Percentiles rank a stretch among this genome's conserved stretches.
Evolutionary conservation across 371 early-diverging fungal species (phyloP).

Genomic region (Blakeslea trispora): DNA sequence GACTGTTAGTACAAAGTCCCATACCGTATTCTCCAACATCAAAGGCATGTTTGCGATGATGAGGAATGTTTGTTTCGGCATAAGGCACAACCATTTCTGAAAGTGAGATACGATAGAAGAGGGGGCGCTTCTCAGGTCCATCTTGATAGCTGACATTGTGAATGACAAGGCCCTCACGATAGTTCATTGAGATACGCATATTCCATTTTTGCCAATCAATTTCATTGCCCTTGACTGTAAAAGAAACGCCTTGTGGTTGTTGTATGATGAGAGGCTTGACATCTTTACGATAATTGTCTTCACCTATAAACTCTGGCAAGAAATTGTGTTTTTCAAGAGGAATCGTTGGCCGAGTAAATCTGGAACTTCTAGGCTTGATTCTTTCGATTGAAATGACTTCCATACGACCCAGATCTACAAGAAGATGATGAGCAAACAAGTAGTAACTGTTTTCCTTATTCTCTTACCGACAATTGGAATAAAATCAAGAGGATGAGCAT

Average conservation of each 20-base stretch:
- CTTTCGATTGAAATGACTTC: constrained; percentile 49
- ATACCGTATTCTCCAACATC: constrained; percentile 59
- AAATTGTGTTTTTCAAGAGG: constrained; percentile 51
- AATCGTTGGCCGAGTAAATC: constrained; percentile 51
- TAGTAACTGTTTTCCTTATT: background rate
- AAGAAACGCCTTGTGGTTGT: constrained; percentile 58
- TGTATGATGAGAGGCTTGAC: constrained; percentile 56
- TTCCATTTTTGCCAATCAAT: constrained; percentile 65
- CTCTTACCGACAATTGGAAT: constrained; percentile 52
- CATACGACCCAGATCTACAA: constrained; percentile 43
- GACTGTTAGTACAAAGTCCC: constrained; percentile 53
- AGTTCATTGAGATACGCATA: constrained; percentile 57
- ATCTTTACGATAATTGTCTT: constrained; percentile 49
- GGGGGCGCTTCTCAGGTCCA: constrained; percentile 45
- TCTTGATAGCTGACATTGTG: constrained; percentile 56
- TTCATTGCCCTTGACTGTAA: constrained; percentile 50
- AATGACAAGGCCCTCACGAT: constrained; percentile 58
- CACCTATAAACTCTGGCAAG: constrained; percentile 53
- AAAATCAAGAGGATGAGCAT: constrained; percentile 57
- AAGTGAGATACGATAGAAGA: constrained; percentile 53
- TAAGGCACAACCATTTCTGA: constrained; percentile 63
- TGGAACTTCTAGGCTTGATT: constrained; percentile 47
- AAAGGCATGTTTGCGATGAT: constrained; percentile 54
- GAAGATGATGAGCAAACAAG: constrained; percentile 1
- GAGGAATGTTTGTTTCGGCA: constrained; percentile 50